Percentiles rank a stretch among this genome's conserved stretches.
Conservation (phyloP, 2,329 filamentous ascomycete genomes). For the Pestalotiopsis fici region DNA sequence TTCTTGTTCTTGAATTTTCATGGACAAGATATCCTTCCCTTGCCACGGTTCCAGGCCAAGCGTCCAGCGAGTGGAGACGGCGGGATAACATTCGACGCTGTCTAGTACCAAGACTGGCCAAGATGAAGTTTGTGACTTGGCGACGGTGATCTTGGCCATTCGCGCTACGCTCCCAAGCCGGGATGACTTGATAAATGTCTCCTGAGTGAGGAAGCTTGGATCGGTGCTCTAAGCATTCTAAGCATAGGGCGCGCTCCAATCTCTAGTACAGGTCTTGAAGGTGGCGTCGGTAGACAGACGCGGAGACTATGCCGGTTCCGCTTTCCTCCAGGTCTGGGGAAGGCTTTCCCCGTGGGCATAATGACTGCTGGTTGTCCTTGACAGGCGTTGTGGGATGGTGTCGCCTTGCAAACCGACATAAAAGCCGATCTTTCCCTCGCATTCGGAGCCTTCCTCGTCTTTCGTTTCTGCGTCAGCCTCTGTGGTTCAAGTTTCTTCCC, state of each 20-base stretch:
- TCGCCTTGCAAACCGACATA: neutral
- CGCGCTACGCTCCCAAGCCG: neutral
- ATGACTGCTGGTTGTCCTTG: neutral
- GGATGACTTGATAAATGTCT: neutral
- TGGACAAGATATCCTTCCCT: neutral
- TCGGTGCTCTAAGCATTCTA: neutral
- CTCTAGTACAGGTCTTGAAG: neutral
- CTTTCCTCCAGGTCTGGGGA: neutral
- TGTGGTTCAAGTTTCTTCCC: neutral
- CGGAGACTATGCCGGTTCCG: neutral
- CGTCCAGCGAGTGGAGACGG: neutral
- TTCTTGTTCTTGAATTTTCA: neutral
- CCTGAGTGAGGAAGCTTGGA: neutral
- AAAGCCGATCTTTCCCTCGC: neutral
- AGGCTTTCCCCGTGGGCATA: neutral
- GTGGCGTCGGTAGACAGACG: neutral
- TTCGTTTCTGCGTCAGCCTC: neutral
- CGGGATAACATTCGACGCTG: slow-evolving; percentile 6
- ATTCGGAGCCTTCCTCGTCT: neutral
- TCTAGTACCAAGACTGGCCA: slow-evolving; percentile 1
- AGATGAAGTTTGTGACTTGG: slow-evolving; percentile 1
- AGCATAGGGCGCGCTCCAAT: neutral
- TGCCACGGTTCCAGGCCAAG: neutral
- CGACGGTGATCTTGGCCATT: neutral
- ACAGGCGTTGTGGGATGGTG: neutral